These are phyloP conservation scores for Trematosphaeria pertusa DNA, from an alignment of 2,329 filamentous ascomycete species.

Conservation along the genomic window DNA sequence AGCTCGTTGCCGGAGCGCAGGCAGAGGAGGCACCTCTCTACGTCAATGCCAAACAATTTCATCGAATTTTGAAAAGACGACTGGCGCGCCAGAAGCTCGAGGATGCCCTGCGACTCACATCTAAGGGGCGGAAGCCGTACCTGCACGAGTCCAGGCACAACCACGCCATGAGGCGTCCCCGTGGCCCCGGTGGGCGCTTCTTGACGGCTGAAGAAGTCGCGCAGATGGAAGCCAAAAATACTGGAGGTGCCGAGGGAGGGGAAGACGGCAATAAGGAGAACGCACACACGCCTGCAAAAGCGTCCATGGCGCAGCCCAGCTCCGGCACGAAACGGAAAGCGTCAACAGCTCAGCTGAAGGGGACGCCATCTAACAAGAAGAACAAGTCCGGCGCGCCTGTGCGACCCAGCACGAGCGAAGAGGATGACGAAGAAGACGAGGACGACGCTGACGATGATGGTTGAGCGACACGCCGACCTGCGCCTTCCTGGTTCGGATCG, in stretches of 20 bases:
- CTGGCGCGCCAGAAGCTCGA: constrained; percentile 93
- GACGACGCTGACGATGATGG: constrained; percentile 60
- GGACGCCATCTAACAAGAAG: constrained; percentile 54
- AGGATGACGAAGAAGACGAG: constrained; percentile 58
- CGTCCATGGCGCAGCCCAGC: constrained; percentile 21
- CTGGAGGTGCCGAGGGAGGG: constrained; percentile 32
- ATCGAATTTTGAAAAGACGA: constrained; percentile 91
- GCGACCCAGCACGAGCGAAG: constrained; percentile 57
- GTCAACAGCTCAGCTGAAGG: constrained; percentile 38
- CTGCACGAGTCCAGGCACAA: constrained; percentile 97
- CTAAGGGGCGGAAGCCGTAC: constrained; percentile 95
- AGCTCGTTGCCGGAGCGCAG: constrained; percentile 70
- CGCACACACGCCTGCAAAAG: constrained; percentile 33
- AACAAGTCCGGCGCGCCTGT: constrained; percentile 55
- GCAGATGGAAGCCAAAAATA: constrained; percentile 69
- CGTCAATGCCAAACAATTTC: constrained; percentile 98
- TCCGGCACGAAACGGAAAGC: constrained; percentile 42
- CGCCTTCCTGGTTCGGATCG: constrained; percentile 9
- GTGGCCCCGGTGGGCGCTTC: constrained; percentile 93
- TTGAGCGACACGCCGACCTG: constrained; percentile 18
- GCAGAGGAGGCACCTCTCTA: constrained; percentile 94
- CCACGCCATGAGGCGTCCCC: constrained; percentile 93
- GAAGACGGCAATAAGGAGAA: constrained; percentile 51
- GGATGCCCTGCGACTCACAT: constrained; percentile 88
- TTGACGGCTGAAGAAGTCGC: constrained; percentile 95